These are phyloP conservation scores for Colletotrichum lupini DNA, from an alignment of 2,329 filamentous ascomycete species.

Conservation along the genomic window DNA sequence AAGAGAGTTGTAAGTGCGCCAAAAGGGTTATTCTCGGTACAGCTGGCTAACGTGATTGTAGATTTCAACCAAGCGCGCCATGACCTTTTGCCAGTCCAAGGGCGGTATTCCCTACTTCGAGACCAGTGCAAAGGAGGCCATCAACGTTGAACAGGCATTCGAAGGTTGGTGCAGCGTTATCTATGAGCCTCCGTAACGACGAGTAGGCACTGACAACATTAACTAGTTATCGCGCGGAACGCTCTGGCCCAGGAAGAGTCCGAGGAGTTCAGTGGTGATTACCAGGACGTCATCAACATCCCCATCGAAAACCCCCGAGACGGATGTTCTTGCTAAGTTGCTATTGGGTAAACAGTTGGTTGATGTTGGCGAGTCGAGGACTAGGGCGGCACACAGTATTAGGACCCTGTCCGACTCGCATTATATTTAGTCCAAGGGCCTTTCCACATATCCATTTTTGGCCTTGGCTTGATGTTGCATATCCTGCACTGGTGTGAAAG, in stretches of 20 bases:
- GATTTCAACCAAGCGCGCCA: conserved; percentile 95
- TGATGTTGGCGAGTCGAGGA: conserved; percentile 15
- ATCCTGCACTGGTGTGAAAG: conserved; percentile 35
- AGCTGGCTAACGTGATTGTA: conserved; percentile 44
- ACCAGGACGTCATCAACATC: conserved; percentile 98
- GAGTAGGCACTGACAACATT: conserved; percentile 29
- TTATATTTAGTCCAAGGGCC: conserved; percentile 32
- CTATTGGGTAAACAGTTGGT: conserved; percentile 7
- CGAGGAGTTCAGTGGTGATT: conserved; percentile 97
- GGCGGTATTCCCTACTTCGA: conserved; percentile 99
- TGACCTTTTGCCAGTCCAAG: conserved; percentile 98
- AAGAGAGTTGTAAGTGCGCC: conserved; percentile 80
- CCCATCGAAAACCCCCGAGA: conserved; percentile 94
- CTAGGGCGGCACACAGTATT: conserved; percentile 12
- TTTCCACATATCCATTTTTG: conserved; percentile 31
- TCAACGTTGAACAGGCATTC: conserved; percentile 90
- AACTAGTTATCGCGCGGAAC: conserved; percentile 90
- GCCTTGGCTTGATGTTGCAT: conserved; percentile 38
- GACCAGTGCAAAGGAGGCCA: conserved; percentile 97
- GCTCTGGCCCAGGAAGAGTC: conserved; percentile 97
- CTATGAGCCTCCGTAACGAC: neutral
- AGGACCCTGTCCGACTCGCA: conserved; percentile 18
- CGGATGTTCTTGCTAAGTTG: conserved; percentile 72
- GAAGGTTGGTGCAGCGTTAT: conserved; percentile 62
- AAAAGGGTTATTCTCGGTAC: too few species aligned